Percentiles rank a stretch among this genome's conserved stretches.
Conservation (phyloP, 306 rosid species). For the Hippophae gyantsensis region DNA sequence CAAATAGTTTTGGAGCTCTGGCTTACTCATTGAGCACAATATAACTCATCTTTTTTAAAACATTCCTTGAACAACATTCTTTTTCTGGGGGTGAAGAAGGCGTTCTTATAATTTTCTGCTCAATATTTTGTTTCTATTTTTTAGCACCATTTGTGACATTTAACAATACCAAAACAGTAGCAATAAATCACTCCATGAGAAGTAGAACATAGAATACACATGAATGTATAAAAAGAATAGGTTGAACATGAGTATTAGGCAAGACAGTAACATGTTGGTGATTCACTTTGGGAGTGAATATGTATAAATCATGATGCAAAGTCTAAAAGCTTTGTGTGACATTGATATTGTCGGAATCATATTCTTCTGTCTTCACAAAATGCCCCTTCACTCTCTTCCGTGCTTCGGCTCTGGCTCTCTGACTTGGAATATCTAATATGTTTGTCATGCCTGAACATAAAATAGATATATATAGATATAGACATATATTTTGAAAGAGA, state of each 20-base stretch:
- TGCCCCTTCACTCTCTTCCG: slow-evolving; percentile 37
- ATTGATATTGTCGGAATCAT: slow-evolving; percentile 11
- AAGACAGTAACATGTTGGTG: slow-evolving; percentile 3
- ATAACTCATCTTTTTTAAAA: too few species aligned
- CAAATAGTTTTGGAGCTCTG: too few species aligned
- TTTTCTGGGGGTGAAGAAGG: too few species aligned
- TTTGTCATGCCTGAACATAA: slow-evolving; percentile 39
- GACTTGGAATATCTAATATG: slow-evolving; percentile 29
- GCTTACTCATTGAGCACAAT: too few species aligned
- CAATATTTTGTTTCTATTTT: too few species aligned
- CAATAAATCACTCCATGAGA: slow-evolving; percentile 3
- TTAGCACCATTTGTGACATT: too few species aligned
- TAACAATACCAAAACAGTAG: not conserved
- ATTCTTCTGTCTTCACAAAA: slow-evolving; percentile 31
- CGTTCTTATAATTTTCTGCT: too few species aligned
- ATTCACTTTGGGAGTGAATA: slow-evolving; percentile 10
- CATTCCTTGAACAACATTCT: too few species aligned
- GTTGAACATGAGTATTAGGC: slow-evolving; percentile 15
- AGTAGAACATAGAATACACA: slow-evolving; percentile 4
- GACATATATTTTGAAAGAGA: too few species aligned
- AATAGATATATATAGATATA: not conserved
- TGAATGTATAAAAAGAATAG: slow-evolving; percentile 16
- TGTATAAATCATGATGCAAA: slow-evolving; percentile 12
- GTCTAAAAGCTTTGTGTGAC: slow-evolving; percentile 22
- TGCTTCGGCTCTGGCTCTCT: slow-evolving; percentile 31